These are phyloP conservation scores for Phytophthora tubulina DNA, from an alignment of 352 stramenopile species.

Conservation along the genomic window DNA sequence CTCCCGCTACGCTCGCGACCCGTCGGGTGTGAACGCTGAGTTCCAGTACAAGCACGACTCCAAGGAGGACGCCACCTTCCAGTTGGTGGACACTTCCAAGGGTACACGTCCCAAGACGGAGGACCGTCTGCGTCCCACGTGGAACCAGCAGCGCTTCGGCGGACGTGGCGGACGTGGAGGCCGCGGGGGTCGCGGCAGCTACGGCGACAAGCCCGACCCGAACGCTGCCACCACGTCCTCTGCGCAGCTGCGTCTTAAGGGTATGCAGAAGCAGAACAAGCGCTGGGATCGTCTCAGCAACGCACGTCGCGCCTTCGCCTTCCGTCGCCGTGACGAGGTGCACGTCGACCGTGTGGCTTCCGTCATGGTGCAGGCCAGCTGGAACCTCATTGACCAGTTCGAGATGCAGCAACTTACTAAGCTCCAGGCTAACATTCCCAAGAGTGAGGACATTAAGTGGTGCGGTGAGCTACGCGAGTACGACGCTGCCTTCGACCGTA, in stretches of 20 bases:
- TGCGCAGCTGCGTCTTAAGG: slow-evolving; percentile 82
- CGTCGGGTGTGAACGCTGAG: slow-evolving; percentile 91
- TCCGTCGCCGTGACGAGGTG: slow-evolving; percentile 72
- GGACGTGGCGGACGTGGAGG: slow-evolving; percentile 58
- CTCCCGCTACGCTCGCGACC: slow-evolving; percentile 67
- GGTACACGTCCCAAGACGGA: slow-evolving; percentile 77
- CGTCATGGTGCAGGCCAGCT: slow-evolving; percentile 93
- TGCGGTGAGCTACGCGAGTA: slow-evolving; percentile 96
- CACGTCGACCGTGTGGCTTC: slow-evolving; percentile 88
- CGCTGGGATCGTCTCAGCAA: slow-evolving; percentile 84
- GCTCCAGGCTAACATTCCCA: slow-evolving; percentile 90
- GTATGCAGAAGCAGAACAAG: slow-evolving; percentile 90
- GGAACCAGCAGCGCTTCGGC: slow-evolving; percentile 89
- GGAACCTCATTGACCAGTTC: slow-evolving; percentile 96
- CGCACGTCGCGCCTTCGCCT: slow-evolving; percentile 72
- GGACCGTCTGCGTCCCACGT: slow-evolving; percentile 82
- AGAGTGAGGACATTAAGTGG: slow-evolving; percentile 93
- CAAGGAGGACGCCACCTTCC: slow-evolving; percentile 93
- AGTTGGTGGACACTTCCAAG: slow-evolving; percentile 96
- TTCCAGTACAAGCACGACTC: slow-evolving; percentile 96
- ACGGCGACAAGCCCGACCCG: slow-evolving; percentile 49
- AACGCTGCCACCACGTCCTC: slow-evolving; percentile 58
- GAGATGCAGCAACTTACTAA: slow-evolving; percentile 97
- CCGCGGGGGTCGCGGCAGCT: slow-evolving; percentile 44
- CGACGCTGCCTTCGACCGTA: slow-evolving; percentile 95